Base-by-base conservation (phyloP, 1,284 basidiomycete genomes). In the Ganoderma leucocontextum region DNA sequence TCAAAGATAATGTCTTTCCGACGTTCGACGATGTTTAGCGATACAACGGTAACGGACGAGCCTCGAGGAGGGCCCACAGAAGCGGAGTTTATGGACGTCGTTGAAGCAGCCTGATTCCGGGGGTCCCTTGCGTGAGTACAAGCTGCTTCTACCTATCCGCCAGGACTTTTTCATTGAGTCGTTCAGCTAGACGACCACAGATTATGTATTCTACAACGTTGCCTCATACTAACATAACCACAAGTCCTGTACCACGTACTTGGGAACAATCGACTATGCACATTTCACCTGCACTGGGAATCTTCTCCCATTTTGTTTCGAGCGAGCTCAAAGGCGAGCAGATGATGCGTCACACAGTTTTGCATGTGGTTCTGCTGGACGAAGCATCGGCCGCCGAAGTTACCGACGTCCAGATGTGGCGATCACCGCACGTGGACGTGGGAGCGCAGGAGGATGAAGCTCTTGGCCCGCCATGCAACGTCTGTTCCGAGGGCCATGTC, bases 1-100 rank as follows among this genome's bases (percentile, higher is more conserved):
- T 66, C 68, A 1, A 59, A 66, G 55, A 67, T 69, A 60, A 69
- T 72, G 64, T 70, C 68, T 4, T 72, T 72, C 62, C 41, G 63
- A 55, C 41, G 44, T 15, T 63, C 62, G 35, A 62, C 63, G 12
- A 58, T 60, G n/a, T 59, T 61, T 15, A 19, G 25, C 15, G 71
- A 70, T 57, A 68, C 60, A 36, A 52, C 44, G 36, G 59, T 60
- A 6, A 58, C 66, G 38, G 65, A 69, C 38, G 68, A 66, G 7
- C 10, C 68, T 13, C 33, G 35, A 9, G 64, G 55, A n/a, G 60
- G 33, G 2, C 55, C 39, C 13, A 38, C 59, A 22, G 52, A 25
- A 19, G 64, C 60, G 0, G 53, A 64, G 1, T 67, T n/a, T 10
- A 33, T 33, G 41, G 55, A 6, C 19, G 22, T 38, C 15, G 22